Evolutionary conservation across 345 rosid genomes (phyloP).

Genomic region (Passiflora organensis): DNA sequence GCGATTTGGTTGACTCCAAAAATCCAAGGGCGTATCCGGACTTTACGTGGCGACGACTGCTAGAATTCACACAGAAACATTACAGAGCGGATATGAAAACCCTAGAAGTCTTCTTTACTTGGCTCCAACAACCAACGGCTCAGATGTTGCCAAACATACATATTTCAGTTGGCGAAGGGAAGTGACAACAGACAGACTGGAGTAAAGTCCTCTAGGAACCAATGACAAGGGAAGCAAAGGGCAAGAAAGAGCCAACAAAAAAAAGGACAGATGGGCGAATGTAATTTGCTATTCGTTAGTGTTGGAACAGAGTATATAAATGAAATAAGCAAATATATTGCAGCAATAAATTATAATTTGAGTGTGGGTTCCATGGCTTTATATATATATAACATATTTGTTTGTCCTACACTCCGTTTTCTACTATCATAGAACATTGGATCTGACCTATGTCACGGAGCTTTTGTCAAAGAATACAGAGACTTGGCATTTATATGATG

Average conservation of each 20-base stretch:
- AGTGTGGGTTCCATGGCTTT: conserved; percentile 10
- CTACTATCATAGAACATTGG: not conserved
- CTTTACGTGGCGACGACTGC: conserved; percentile 68
- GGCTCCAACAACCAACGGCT: conserved; percentile 39
- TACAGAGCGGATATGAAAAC: conserved; percentile 90
- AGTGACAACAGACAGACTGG: conserved; percentile 9
- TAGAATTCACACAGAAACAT: conserved; percentile 75
- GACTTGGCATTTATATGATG: conserved; percentile 9
- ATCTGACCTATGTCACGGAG: no score
- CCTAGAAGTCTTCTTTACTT: conserved; percentile 50
- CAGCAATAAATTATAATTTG: conserved; percentile 11
- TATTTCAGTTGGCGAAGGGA: conserved; percentile 12
- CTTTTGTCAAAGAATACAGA: conserved; percentile 17
- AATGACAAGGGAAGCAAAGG: conserved; percentile 1
- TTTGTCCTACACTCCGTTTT: not conserved
- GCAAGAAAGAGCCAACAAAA: conserved; percentile 13
- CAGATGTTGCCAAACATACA: not conserved
- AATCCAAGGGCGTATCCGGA: conserved; percentile 71
- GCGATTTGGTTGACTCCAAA: conserved; percentile 39
- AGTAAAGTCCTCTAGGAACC: no score
- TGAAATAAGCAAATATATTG: not conserved
- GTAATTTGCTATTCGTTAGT: conserved; percentile 8
- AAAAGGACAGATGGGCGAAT: not conserved
- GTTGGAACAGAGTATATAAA: conserved; percentile 10
- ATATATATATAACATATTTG: not conserved